Base-by-base conservation (phyloP, 768 basidiomycete genomes). In the Pisolithus marmoratus region DNA sequence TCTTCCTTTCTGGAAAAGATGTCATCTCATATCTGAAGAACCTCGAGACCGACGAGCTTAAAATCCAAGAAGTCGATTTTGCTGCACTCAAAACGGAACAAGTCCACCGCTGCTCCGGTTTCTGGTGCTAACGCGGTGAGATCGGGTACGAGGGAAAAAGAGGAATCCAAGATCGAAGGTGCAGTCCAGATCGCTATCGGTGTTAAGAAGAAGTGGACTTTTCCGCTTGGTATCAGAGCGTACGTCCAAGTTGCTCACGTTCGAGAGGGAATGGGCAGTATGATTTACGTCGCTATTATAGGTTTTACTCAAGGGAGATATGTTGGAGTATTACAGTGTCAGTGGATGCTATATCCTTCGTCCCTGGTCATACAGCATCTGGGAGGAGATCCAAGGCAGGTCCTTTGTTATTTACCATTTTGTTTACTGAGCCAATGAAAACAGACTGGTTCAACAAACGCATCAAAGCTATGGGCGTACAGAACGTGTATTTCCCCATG, bases 401-500 rank as follows among this genome's bases (percentile, higher is more conserved):
- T 65, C 8, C 19, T 15, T 11, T 65, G 5, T 17, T 11, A 8
- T 44, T 12, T 17, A 29, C 14, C 14, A 7, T 31, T 26, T 14
- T 23, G 5, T 37, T 37, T 20, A n/a, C 29, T 37, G 11, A 51
- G n/a, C 11, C 24, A 23, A 31, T 34, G 19, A 20, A n/a, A 9
- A 63, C 34, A 94, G 90, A 79, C 50, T 99, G 94, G 93, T 98
- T 98, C 76, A 89, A 99, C 69, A 70, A 72, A 37, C 76, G 85
- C 62, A 99, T 98, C 76, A 94, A 90, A 71, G 88, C 88, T 58
- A 80, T 97, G 64, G 96, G 87, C 43, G 95, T 98, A 17, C 90
- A 96, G 68, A 97, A 98, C 67, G 85, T 92, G 4, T 99, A 97
- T 66, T 99, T 99, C 80, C 96, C 96, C 3, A 97, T 99, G 92